Conservation (phyloP, 225 moss, liverwort and hornwort species). For the Rhytidiadelphus loreus region DNA sequence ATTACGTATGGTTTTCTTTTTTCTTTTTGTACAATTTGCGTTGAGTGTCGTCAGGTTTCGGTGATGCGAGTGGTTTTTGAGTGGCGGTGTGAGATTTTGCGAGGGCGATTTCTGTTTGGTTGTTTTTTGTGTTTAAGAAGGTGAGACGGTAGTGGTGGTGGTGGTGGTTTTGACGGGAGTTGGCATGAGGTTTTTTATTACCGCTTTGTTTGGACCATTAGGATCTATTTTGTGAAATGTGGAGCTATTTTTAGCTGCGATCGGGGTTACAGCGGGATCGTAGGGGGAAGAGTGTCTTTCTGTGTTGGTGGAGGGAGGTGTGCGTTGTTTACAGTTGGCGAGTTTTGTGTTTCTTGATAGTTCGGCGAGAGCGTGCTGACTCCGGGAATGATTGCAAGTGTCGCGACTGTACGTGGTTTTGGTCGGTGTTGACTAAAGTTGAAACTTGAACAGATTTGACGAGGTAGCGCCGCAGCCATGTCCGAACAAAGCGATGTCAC, state of each 20-base stretch:
- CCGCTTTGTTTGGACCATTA: not conserved
- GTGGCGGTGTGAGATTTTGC: not conserved
- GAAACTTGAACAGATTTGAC: not conserved
- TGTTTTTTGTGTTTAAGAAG: not conserved
- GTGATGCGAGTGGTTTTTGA: not conserved
- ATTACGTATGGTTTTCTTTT: not conserved
- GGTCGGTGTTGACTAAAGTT: not conserved
- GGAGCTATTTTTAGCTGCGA: not conserved
- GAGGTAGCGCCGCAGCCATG: not conserved
- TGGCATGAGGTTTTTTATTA: not conserved
- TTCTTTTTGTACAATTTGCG: not conserved
- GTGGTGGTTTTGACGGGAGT: not conserved
- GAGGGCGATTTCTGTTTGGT: no score
- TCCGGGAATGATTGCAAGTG: not conserved
- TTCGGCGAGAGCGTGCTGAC: not conserved
- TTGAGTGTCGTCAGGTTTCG: not conserved
- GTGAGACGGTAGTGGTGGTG: not conserved
- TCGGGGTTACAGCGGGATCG: not conserved
- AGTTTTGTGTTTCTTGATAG: not conserved
- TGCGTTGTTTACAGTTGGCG: not conserved
- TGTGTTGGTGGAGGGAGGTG: not conserved
- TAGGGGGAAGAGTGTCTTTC: not conserved
- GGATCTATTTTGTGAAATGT: not conserved
- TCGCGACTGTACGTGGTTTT: not conserved
- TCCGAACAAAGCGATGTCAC: constrained; percentile 25